Percentiles rank a stretch among this genome's conserved stretches.
phyloP scores from a whole-genome alignment of 2,329 filamentous ascomycete genomes.

The Sporothrix humicola region DNA sequence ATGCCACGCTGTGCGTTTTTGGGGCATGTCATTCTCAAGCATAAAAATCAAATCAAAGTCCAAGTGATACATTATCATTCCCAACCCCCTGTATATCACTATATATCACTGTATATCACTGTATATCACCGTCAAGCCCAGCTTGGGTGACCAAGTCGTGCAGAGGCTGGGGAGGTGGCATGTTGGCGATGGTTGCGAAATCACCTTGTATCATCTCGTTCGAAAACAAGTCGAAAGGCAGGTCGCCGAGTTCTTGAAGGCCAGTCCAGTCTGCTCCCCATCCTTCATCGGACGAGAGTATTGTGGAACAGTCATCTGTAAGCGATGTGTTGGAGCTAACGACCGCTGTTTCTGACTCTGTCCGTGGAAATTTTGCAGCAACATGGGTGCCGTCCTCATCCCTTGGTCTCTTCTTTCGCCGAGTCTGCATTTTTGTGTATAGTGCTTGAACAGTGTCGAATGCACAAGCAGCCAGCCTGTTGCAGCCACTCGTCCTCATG shows the following conservation, averaged over 20 bases:
- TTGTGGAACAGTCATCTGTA: not conserved
- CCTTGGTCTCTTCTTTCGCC: constrained; percentile 4
- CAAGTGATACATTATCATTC: not conserved
- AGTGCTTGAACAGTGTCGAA: constrained; percentile 3
- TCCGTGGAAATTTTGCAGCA: not conserved
- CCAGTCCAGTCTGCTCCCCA: not conserved
- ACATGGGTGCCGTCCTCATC: not conserved
- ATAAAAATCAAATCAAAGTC: not conserved
- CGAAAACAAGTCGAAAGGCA: not conserved
- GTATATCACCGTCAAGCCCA: not conserved
- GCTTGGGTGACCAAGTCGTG: not conserved
- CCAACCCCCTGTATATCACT: not conserved
- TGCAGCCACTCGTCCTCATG: not conserved
- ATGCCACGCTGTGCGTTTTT: too few relatives aligned
- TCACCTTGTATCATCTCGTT: not conserved
- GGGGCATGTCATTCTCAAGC: too few relatives aligned
- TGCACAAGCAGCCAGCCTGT: not conserved
- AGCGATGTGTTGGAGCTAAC: not conserved
- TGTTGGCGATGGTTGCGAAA: not conserved
- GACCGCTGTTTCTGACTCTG: not conserved
- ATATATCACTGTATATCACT: too few relatives aligned
- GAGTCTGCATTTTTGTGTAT: constrained; percentile 9
- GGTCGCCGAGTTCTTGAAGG: not conserved
- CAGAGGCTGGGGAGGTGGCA: constrained; percentile 6
- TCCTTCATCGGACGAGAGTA: not conserved